Conservation (phyloP, 2,329 filamentous ascomycete species). For the Stemphylium lycopersici region DNA sequence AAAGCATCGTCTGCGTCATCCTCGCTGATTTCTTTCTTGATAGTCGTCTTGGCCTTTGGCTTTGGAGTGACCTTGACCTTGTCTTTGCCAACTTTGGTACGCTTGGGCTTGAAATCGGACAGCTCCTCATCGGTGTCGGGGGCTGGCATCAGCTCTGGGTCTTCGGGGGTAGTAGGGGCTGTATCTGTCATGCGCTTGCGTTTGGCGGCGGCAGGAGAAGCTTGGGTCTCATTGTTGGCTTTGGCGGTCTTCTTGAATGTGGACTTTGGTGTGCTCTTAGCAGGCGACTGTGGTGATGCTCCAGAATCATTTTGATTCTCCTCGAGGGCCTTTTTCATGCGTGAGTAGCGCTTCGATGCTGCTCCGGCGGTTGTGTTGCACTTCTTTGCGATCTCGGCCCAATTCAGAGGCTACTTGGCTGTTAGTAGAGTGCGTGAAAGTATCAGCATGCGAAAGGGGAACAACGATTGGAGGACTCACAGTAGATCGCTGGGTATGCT, state of each 20-base stretch:
- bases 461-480: conserved; percentile 12
- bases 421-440: conserved; percentile 1
- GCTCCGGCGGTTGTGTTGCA: conserved; percentile 40
- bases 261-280: conserved; percentile 2
- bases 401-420: conserved; percentile 24
- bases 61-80: conserved; percentile 5
- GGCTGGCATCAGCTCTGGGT: conserved; percentile 1
- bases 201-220: conserved; percentile 14
- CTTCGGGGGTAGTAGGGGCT: neutral
- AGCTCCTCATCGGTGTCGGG: neutral
- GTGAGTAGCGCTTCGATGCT: conserved; percentile 41
- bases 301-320: conserved; percentile 15
- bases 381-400: conserved; percentile 34
- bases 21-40: conserved; percentile 1
- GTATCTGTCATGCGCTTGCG: conserved; percentile 28
- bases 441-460: neutral
- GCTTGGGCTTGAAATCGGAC: conserved; percentile 8
- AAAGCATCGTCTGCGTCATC: conserved; percentile 6
- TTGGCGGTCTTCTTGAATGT: conserved; percentile 9
- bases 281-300: neutral
- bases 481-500: conserved; percentile 32
- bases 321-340: conserved; percentile 42
- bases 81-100: conserved; percentile 1
- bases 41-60: neutral
- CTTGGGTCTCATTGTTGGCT: neutral